phyloP scores from a whole-genome alignment of 495 filamentous ascomycete genomes.

The Hypoxylon trugodes region DNA sequence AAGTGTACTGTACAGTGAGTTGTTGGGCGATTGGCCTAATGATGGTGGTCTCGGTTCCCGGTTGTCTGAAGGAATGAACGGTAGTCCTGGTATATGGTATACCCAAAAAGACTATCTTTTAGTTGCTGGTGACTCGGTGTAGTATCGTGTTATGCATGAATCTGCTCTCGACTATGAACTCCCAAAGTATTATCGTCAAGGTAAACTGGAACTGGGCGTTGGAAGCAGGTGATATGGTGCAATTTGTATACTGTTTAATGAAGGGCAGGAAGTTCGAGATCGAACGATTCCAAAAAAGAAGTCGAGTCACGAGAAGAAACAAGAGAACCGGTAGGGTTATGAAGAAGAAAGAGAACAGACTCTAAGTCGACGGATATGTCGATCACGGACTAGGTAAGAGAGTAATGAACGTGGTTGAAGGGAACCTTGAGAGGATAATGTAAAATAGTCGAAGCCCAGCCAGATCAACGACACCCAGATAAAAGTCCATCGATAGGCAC shows the following conservation, averaged over 20 bases:
- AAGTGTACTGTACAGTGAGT: constrained; percentile 52
- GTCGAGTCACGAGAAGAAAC: constrained; percentile 56
- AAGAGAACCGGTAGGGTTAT: constrained; percentile 59
- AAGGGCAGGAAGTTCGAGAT: constrained; percentile 54
- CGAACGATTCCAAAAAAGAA: constrained; percentile 56
- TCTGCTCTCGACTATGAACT: constrained; percentile 35
- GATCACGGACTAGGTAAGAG: constrained; percentile 53
- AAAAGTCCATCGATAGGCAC: constrained; percentile 51
- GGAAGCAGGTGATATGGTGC: constrained; percentile 33
- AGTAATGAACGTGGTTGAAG: constrained; percentile 52
- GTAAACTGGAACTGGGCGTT: constrained; percentile 14
- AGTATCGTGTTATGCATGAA: constrained; percentile 54
- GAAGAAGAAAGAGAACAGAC: constrained; percentile 60
- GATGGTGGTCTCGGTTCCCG: constrained; percentile 58
- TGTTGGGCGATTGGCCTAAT: constrained; percentile 56
- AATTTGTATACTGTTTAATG: constrained; percentile 49
- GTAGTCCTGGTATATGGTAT: constrained; percentile 49
- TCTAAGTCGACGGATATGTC: constrained; percentile 60
- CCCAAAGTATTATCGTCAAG: constrained; percentile 40
- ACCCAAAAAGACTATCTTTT: constrained; percentile 51
- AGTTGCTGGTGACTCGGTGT: constrained; percentile 50
- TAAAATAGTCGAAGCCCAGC: constrained; percentile 51
- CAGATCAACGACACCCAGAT: constrained; percentile 53
- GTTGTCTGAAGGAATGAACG: constrained; percentile 56
- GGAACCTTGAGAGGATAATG: constrained; percentile 59